phyloP scores from a whole-genome alignment of 805 yeast species.

The Myxozyma mucilagina region DNA sequence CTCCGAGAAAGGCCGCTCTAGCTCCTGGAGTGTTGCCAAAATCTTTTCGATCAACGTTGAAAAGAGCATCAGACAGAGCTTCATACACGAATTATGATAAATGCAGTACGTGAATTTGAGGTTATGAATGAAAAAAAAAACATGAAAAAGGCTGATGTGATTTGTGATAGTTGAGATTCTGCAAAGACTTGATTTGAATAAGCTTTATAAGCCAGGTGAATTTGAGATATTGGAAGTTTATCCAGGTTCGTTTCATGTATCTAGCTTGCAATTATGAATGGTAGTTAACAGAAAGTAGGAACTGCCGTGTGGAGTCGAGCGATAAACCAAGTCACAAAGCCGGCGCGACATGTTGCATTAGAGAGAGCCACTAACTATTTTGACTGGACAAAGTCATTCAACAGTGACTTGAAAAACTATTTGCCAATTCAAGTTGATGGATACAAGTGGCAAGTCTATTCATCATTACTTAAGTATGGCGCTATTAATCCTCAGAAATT shows the following conservation, averaged over 20 bases:
- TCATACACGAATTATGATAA: constrained; percentile 2
- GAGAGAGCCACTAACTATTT: constrained; percentile 49
- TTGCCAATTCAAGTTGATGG: constrained; percentile 52
- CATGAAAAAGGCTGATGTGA: not conserved
- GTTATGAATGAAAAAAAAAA: not conserved
- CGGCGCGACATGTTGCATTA: constrained; percentile 62
- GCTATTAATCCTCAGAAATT: constrained; percentile 45
- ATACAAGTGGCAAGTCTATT: constrained; percentile 65
- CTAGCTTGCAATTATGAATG: not conserved
- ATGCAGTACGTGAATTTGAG: not conserved
- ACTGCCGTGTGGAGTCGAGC: constrained; percentile 61
- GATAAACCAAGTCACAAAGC: constrained; percentile 60
- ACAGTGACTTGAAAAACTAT: constrained; percentile 19
- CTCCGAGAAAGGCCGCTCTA: not conserved
- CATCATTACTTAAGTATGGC: constrained; percentile 48
- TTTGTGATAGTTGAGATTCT: constrained; percentile 10
- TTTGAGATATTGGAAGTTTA: constrained; percentile 16
- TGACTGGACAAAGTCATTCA: constrained; percentile 28
- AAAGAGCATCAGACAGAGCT: not conserved
- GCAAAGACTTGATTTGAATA: constrained; percentile 1
- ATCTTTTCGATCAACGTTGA: not conserved
- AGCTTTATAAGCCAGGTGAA: constrained; percentile 7
- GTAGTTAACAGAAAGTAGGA: constrained; percentile 37
- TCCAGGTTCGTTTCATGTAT: constrained; percentile 2
- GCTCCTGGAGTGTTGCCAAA: not conserved